These are phyloP conservation scores for Coemansia sp. DNA, from an alignment of 192 early-diverging fungal genomes.

Conservation along the genomic window DNA sequence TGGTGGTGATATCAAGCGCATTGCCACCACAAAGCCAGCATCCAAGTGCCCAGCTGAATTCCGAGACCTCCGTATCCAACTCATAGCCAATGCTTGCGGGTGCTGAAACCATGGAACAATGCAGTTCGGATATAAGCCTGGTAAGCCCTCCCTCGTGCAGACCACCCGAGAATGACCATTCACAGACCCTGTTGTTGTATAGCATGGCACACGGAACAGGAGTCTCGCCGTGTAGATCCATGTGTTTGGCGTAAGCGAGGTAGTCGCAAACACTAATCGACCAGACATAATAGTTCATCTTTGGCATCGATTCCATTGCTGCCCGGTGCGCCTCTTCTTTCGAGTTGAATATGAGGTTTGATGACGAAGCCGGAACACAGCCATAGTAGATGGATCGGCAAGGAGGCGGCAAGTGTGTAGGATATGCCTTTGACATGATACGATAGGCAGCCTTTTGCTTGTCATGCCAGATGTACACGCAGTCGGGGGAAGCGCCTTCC, in stretches of 20 bases:
- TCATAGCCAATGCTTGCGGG: not conserved
- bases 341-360: constrained; percentile 37
- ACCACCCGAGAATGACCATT: constrained; percentile 16
- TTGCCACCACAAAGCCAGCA: constrained; percentile 45
- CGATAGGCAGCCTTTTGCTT: constrained; percentile 53
- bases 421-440: constrained; percentile 40
- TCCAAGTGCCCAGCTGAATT: constrained; percentile 44
- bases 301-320: constrained; percentile 15
- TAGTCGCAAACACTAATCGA: constrained; percentile 41
- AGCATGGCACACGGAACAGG: constrained; percentile 48
- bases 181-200: constrained; percentile 20
- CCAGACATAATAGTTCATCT: constrained; percentile 18
- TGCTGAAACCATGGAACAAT: not conserved
- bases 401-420: constrained; percentile 31
- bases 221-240: constrained; percentile 24
- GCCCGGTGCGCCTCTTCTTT: constrained; percentile 25
- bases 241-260: constrained; percentile 24
- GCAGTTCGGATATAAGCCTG: not conserved
- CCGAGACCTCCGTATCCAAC: constrained; percentile 21
- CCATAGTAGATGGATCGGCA: constrained; percentile 50
- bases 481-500: constrained; percentile 19
- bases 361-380: constrained; percentile 25
- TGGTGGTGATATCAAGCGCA: constrained; percentile 5
- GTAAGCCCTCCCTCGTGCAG: not conserved
- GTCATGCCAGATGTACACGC: constrained; percentile 52